Evolutionary conservation across 2,329 filamentous ascomycete species (phyloP).

Genomic region (Biscogniauxia mediterranea): DNA sequence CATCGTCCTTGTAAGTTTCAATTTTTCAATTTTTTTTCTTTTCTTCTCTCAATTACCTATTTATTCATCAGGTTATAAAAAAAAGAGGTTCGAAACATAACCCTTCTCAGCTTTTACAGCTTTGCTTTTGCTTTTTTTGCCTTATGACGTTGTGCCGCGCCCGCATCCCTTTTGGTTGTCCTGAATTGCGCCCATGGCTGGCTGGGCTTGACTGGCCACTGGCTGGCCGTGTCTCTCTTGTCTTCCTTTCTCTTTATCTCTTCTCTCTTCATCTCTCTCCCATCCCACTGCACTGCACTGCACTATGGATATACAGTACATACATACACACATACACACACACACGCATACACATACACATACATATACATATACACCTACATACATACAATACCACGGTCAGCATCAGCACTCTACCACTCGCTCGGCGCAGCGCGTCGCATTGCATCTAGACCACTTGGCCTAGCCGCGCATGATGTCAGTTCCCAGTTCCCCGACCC

Average conservation of each 20-base stretch:
- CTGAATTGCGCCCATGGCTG: background rate
- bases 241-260: no score
- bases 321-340: no score
- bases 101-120: background rate
- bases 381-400: no score
- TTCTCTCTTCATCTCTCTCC: no score
- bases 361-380: no score
- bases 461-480: background rate
- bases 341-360: no score
- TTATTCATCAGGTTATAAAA: slow-evolving; percentile 5
- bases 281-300: background rate
- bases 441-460: background rate
- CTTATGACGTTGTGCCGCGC: background rate
- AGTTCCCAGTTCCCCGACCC: background rate
- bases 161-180: background rate
- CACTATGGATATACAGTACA: no score
- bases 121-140: background rate
- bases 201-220: background rate
- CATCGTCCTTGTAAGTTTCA: slow-evolving; percentile 66
- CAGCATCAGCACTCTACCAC: no score
- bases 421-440: background rate
- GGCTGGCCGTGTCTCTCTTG: no score
- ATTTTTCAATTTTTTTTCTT: slow-evolving; percentile 5
- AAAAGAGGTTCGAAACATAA: no score
- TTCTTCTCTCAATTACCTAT: slow-evolving; percentile 10